Conservation (phyloP, 2,329 filamentous ascomycete genomes). For the Aspergillus ochraceoroseus region DNA sequence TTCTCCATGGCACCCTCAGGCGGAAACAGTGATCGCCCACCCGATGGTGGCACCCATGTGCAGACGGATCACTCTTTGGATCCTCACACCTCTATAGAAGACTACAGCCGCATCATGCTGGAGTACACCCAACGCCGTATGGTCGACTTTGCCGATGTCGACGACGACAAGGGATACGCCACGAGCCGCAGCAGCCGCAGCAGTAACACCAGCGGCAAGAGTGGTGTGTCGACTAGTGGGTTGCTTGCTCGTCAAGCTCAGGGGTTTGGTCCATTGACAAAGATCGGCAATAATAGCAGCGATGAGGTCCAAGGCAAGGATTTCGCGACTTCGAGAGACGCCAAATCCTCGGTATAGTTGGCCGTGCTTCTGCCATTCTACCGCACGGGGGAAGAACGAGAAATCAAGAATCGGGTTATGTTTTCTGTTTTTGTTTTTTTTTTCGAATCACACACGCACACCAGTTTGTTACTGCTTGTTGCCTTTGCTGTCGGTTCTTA, state of each 20-base stretch:
- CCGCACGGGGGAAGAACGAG: no score
- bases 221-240: slow-evolving; percentile 21
- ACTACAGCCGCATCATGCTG: slow-evolving; percentile 39
- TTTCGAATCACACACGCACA: no score
- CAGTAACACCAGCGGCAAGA: slow-evolving; percentile 28
- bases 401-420: no score
- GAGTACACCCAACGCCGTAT: slow-evolving; percentile 39
- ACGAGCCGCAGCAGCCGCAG: slow-evolving; percentile 30
- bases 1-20: slow-evolving; percentile 20
- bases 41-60: slow-evolving; percentile 17
- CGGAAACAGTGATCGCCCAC: slow-evolving; percentile 19
- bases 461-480: no score
- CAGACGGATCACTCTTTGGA: slow-evolving; percentile 22
- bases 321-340: background rate
- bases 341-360: background rate
- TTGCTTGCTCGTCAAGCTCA: slow-evolving; percentile 21
- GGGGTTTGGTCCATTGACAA: slow-evolving; percentile 20
- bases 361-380: no score
- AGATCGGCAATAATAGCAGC: slow-evolving; percentile 7
- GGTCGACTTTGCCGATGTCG: slow-evolving; percentile 30
- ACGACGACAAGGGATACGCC: slow-evolving; percentile 18
- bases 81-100: slow-evolving; percentile 31
- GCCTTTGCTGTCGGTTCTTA: no score
- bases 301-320: slow-evolving; percentile 2
- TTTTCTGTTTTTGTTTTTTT: no score